Evolutionary conservation across 768 basidiomycete species (phyloP).

Genomic region (Leucosporidium scottii): DNA sequence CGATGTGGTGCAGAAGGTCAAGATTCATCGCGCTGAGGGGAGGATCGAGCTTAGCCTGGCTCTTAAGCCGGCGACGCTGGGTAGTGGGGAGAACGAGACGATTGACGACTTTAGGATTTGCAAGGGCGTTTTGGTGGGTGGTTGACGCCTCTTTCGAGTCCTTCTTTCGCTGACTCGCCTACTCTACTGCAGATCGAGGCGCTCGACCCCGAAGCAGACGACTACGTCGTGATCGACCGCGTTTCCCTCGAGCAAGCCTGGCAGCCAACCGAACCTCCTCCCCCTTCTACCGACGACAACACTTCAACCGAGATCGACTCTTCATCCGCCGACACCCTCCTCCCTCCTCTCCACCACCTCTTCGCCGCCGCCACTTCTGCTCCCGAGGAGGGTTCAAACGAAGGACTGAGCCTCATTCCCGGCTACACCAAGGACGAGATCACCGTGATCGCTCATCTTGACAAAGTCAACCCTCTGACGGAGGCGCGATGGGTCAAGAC

Average conservation of each 20-base stretch:
- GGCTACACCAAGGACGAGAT: conserved; percentile 3
- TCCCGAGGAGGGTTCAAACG: conserved; percentile 3
- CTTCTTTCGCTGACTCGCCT: not conserved
- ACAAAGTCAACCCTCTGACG: conserved; percentile 77
- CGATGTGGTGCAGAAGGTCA: conserved; percentile 71
- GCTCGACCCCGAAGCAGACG: conserved; percentile 39
- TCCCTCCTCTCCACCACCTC: conserved; percentile 29
- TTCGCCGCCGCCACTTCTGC: not conserved
- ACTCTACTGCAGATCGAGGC: conserved; percentile 38
- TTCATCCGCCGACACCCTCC: conserved; percentile 2
- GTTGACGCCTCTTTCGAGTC: conserved; percentile 13
- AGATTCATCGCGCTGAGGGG: conserved; percentile 71
- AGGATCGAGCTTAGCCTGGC: conserved; percentile 72
- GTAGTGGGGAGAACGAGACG: conserved; percentile 13
- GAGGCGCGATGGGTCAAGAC: conserved; percentile 96
- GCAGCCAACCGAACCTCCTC: not conserved
- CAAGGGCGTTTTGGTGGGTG: conserved; percentile 68
- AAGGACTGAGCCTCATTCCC: conserved; percentile 58
- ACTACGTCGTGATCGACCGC: conserved; percentile 37
- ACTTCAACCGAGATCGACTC: not conserved
- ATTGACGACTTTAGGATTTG: conserved; percentile 40
- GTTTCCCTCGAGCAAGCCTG: conserved; percentile 31
- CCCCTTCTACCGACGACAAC: not conserved
- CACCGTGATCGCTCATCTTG: conserved; percentile 47
- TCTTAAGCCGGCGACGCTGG: conserved; percentile 20